Evolutionary conservation across 1,284 basidiomycete genomes (phyloP), one percentile per base, ranked within the genome.

Genomic region (Ceratobasidium sp.): DNA sequence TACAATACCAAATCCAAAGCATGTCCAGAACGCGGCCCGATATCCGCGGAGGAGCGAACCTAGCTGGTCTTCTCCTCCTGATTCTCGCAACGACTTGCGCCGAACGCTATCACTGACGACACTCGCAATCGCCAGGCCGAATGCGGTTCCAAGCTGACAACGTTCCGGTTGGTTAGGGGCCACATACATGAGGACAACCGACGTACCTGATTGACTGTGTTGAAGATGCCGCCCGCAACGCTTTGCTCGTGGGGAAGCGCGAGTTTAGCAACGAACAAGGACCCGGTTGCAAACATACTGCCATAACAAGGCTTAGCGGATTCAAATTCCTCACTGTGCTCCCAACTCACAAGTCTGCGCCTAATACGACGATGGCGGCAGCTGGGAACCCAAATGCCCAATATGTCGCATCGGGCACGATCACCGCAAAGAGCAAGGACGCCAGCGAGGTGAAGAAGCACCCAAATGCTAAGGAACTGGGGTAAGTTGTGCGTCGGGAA

Each of bases 341-440:
- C 22, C 13, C 34, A n/a, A 80, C 83, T 78, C 64, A 84, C 83
- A 95, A 93, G 81, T 95, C 94, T 0, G 90, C 92, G 46, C 94
- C 94, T 57, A 93, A 86, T 32, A 95, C 93, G 15, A 88, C 84
- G 74, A 94, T 80, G 78, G 92, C 86, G 51, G 94, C 90, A 0
- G 91, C 89, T 3, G 94, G 92, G 85, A 97, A 96, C 17, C 91
- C 91, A 76, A 89, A 92, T 0, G 90, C 89, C 94, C 94, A 96
- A 82, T 92, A 97, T 0, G 89, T 83, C 2, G 86, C 86, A 2
- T 85, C 78, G 0, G 90, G 87, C 17, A 89, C 81, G 76, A 95
- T 90, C 5, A 94, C 81, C 0, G 94, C 93, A 79, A 95, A 93
- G 2, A 96, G 85, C 43, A 95, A 84, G 76, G 89, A 89, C 0